These are phyloP conservation scores for Ochetophila trinervis DNA, from an alignment of 306 rosid species.

Conservation along the genomic window DNA sequence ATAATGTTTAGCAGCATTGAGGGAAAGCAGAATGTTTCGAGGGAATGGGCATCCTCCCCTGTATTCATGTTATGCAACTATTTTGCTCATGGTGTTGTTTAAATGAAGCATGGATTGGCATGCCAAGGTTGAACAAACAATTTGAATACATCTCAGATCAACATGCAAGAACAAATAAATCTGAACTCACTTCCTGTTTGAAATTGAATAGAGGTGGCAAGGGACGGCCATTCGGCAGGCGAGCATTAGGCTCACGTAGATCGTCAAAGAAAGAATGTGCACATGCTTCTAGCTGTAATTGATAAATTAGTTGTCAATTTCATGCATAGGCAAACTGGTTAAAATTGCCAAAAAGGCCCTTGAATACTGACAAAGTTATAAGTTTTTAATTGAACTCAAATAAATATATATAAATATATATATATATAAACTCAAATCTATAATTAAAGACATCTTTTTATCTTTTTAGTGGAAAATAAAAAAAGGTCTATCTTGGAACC, in stretches of 20 bases:
- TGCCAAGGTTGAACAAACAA: background rate
- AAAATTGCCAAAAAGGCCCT: background rate
- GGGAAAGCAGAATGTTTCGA: too few species aligned
- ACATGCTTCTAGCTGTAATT: constrained; percentile 86
- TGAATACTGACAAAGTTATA: background rate
- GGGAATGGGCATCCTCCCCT: too few species aligned
- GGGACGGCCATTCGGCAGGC: constrained; percentile 80
- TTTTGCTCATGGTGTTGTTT: background rate
- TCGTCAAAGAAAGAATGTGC: constrained; percentile 90
- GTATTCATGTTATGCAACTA: too few species aligned
- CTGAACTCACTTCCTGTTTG: constrained; percentile 74
- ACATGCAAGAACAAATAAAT: constrained; percentile 9
- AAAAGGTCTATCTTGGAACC: constrained; percentile 5
- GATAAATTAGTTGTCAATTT: constrained; percentile 5
- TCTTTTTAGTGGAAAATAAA: background rate
- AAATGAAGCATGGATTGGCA: too few species aligned
- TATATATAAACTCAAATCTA: background rate
- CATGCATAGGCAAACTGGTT: constrained; percentile 11
- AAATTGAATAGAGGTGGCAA: constrained; percentile 87
- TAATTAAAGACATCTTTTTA: background rate
- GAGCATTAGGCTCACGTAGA: constrained; percentile 82
- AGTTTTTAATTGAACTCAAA: too few species aligned
- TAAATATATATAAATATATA: too few species aligned
- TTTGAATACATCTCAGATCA: background rate
- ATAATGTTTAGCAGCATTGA: too few species aligned